Evolutionary conservation across 176 grass and related monocot species (phyloP).

Genomic region (Neostapfia colusana): DNA sequence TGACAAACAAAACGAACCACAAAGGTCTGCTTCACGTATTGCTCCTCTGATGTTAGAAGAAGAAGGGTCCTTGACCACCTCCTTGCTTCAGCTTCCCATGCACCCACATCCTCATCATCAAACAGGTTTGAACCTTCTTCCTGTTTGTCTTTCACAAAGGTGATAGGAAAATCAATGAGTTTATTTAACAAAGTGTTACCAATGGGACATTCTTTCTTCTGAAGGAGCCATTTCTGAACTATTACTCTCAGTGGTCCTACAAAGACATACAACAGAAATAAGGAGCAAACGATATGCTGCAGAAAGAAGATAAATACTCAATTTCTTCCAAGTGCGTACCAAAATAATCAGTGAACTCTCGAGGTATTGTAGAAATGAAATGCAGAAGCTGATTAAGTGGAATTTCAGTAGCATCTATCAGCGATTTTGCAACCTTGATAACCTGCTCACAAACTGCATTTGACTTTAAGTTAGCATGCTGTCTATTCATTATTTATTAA

Average conservation of each 20-base stretch:
- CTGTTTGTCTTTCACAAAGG: slow-evolving; percentile 51
- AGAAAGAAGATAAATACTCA: neutral
- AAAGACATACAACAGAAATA: slow-evolving; percentile 21
- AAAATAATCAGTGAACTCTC: slow-evolving; percentile 80
- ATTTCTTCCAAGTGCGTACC: slow-evolving; percentile 45
- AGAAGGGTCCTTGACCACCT: slow-evolving; percentile 86
- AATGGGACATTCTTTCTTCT: slow-evolving; percentile 48
- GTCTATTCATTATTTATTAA: slow-evolving; percentile 31
- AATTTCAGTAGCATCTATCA: slow-evolving; percentile 69
- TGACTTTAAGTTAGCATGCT: slow-evolving; percentile 36
- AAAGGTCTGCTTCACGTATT: slow-evolving; percentile 62
- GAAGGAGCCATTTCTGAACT: slow-evolving; percentile 71
- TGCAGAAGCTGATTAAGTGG: slow-evolving; percentile 72
- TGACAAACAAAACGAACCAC: slow-evolving; percentile 54
- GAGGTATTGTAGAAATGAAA: slow-evolving; percentile 87
- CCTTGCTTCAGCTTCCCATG: slow-evolving; percentile 84
- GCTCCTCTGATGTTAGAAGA: slow-evolving; percentile 66
- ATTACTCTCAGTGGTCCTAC: slow-evolving; percentile 65
- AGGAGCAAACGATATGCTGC: slow-evolving; percentile 22
- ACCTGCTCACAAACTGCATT: slow-evolving; percentile 86
- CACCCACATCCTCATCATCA: slow-evolving; percentile 84
- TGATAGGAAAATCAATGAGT: slow-evolving; percentile 72
- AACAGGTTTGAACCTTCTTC: slow-evolving; percentile 51
- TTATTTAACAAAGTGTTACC: slow-evolving; percentile 55
- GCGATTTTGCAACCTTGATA: slow-evolving; percentile 62